Percentiles rank a stretch among this genome's conserved stretches.
Evolutionary conservation across 345 rosid genomes (phyloP).

Genomic region (Hibiscus syriacus): DNA sequence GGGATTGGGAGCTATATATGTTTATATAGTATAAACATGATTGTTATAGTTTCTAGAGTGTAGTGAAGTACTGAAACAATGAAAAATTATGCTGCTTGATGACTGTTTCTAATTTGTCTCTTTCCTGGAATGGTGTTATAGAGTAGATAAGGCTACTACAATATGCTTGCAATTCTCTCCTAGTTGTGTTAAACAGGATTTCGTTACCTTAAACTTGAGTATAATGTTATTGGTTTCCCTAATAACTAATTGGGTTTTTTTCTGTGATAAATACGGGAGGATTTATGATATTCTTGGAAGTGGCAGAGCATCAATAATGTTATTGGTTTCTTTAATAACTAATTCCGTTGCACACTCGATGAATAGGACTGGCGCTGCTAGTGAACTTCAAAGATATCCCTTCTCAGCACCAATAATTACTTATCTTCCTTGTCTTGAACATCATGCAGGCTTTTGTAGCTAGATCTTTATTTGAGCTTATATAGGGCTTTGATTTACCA

Average conservation of each 20-base stretch:
- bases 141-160: neutral
- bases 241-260: neutral
- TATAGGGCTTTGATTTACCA: neutral
- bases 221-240: neutral
- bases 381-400: neutral
- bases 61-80: neutral
- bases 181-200: slow-evolving; percentile 1
- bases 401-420: neutral
- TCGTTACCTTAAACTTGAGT: neutral
- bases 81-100: neutral
- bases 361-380: neutral
- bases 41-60: slow-evolving; percentile 1
- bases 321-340: too few species aligned
- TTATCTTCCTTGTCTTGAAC: neutral
- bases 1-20: neutral
- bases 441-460: neutral
- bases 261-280: neutral
- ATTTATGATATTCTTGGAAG: neutral
- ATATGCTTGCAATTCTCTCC: slow-evolving; percentile 1
- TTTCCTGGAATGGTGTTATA: too few species aligned
- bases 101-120: neutral
- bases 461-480: neutral
- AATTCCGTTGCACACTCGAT: neutral
- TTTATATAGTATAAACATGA: too few species aligned
- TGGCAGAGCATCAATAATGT: neutral